These are phyloP conservation scores for Colletotrichum simmondsii DNA, from an alignment of 2,329 filamentous ascomycete species.

Conservation along the genomic window DNA sequence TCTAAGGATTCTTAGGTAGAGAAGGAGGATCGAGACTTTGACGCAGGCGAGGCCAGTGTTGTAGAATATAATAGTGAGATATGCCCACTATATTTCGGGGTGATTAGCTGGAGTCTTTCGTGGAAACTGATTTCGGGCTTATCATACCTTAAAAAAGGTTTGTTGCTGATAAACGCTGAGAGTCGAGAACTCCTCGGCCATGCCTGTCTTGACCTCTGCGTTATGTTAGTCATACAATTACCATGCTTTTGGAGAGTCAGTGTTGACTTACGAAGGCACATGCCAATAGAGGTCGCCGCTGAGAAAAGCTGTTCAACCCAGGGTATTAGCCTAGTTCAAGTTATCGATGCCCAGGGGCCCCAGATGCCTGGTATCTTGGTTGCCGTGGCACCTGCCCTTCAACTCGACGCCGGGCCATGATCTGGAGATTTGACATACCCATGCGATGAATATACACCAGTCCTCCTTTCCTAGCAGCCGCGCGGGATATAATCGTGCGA, in stretches of 20 bases:
- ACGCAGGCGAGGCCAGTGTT: slow-evolving; percentile 37
- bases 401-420: neutral
- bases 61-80: slow-evolving; percentile 38
- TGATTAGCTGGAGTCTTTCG: no score
- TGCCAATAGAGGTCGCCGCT: neutral
- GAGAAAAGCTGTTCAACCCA: neutral
- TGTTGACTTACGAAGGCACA: slow-evolving; percentile 15
- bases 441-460: slow-evolving; percentile 20
- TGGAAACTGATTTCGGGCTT: no score
- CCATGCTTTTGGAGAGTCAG: no score
- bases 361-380: neutral
- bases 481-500: slow-evolving; percentile 10
- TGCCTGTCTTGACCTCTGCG: slow-evolving; percentile 2
- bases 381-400: neutral
- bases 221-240: neutral
- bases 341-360: neutral
- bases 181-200: neutral
- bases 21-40: slow-evolving; percentile 40
- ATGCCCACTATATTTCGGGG: slow-evolving; percentile 16
- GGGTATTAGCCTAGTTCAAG: neutral
- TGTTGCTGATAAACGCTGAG: slow-evolving; percentile 14
- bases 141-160: slow-evolving; percentile 19
- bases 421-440: slow-evolving; percentile 4
- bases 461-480: slow-evolving; percentile 26
- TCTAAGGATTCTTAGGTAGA: slow-evolving; percentile 41